Evolutionary conservation across 805 yeast species (phyloP), one percentile per base, ranked within the genome.

Genomic region (Candida silvicultrix): DNA sequence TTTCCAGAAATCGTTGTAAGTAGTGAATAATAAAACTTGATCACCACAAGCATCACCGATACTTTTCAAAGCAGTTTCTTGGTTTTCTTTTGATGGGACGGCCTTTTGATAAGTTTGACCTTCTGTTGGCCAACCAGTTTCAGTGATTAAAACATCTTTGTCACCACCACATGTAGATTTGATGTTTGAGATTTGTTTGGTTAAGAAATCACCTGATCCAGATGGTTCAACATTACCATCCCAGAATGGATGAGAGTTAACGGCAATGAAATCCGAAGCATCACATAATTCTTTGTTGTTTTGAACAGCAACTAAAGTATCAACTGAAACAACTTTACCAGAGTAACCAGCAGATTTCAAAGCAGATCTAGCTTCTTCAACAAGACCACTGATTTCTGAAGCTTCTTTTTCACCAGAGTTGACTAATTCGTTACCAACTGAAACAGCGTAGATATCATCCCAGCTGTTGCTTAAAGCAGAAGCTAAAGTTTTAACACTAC

Each of bases 61-160:
- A 47, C 79, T 66, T 50, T 73, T 60, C 41, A 81, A 57, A 12
- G 85, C 83, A 11, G 68, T 52, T 21, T 66, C 59, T 62, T 81
- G 86, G 67, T 81, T 77, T 5, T 54, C 62, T 29, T 53, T 53
- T 20, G 81, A 75, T 40, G 86, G 85, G 32, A 80, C 80, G 53
- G 81, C 79, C 41, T 52, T 49, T 47, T 81, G 82, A 54, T 69
- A 75, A 47, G 73, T 56, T 51, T 68, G 62, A 58, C 88, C 87
- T 55, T 70, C 57, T 15, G 83, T 73, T 56, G 87, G 88, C 88
- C 88, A 81, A 38, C 88, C 88, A 43, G 84, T 74, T 66, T 81
- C 88, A 46, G 80, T 70, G 51, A 81, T 70, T 50, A 80, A 63
- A 14, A 63, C 65, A 18, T 59, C 53, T 62, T 80, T 79, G 29